Evolutionary conservation across 179 eudicot genomes (phyloP).

Genomic region (Gypsophila paniculata): DNA sequence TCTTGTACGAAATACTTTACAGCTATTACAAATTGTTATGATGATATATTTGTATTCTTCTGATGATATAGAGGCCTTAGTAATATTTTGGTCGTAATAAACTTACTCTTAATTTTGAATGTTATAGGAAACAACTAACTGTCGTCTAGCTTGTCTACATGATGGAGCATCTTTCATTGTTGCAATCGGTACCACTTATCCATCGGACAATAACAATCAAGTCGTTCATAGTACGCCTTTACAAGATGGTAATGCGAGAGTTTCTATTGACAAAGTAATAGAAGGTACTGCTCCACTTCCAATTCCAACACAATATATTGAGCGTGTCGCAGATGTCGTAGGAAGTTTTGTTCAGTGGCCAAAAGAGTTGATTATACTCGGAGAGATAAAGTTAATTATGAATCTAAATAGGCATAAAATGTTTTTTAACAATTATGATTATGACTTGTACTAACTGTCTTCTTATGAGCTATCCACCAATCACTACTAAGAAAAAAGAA

Average conservation of each 20-base stretch:
- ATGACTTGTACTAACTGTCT: too few species aligned
- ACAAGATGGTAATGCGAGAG: background rate
- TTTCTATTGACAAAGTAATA: background rate
- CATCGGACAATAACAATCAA: background rate
- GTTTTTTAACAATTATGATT: background rate
- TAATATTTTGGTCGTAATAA: background rate
- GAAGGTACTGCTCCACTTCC: slow-evolving; percentile 1
- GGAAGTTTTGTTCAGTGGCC: slow-evolving; percentile 16
- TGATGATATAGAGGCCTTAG: background rate
- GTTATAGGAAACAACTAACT: background rate
- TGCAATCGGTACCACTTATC: background rate
- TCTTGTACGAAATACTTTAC: background rate
- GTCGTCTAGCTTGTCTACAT: background rate
- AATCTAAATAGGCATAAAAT: background rate
- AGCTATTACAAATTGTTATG: too few species aligned
- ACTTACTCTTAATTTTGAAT: background rate
- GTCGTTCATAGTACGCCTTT: background rate
- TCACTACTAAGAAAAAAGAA: background rate
- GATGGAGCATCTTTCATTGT: background rate
- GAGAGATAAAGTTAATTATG: background rate
- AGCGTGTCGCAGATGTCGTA: background rate
- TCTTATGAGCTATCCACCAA: too few species aligned
- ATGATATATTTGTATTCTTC: background rate
- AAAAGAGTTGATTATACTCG: background rate
- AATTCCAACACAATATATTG: background rate